A percentile compares a stretch with the other conserved stretches of the same genome.
Conservation (phyloP, 192 early-diverging fungal genomes). For the Phlyctochytrium arcticum region DNA sequence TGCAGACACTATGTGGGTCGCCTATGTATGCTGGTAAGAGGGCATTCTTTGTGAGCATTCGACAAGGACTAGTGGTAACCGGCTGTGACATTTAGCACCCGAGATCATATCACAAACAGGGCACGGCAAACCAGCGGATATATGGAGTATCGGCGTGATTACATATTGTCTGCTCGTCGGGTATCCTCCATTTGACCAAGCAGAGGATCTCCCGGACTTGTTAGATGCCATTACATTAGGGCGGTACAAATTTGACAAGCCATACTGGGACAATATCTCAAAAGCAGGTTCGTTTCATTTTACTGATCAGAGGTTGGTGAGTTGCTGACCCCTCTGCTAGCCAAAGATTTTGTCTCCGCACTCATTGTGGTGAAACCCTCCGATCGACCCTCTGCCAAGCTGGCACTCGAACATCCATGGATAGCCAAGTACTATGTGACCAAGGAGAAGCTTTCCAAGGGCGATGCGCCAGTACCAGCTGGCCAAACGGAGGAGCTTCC, state of each 20-base stretch:
- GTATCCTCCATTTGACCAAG: slow-evolving; percentile 69
- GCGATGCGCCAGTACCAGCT: background rate
- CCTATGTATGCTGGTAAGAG: slow-evolving; percentile 49
- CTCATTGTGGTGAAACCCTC: slow-evolving; percentile 42
- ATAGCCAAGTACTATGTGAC: slow-evolving; percentile 8
- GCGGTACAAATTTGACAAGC: slow-evolving; percentile 63
- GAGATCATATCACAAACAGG: slow-evolving; percentile 64
- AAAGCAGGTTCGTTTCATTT: slow-evolving; percentile 29
- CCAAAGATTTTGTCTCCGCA: slow-evolving; percentile 38
- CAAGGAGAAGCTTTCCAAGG: background rate
- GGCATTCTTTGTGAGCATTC: background rate
- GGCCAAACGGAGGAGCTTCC: slow-evolving; percentile 7
- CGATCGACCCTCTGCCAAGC: slow-evolving; percentile 29
- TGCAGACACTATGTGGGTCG: slow-evolving; percentile 44
- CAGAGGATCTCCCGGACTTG: slow-evolving; percentile 47
- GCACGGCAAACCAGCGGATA: slow-evolving; percentile 68
- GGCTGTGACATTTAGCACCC: slow-evolving; percentile 55
- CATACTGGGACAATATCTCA: slow-evolving; percentile 71
- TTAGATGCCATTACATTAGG: slow-evolving; percentile 50
- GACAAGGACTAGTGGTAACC: background rate
- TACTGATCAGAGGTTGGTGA: background rate
- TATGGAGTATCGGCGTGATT: slow-evolving; percentile 91
- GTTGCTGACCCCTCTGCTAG: slow-evolving; percentile 12
- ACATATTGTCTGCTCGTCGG: slow-evolving; percentile 80
- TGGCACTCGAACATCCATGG: slow-evolving; percentile 32